Evolutionary conservation across 1,284 basidiomycete species (phyloP), one percentile per base, ranked within the genome.

Genomic region (Cerioporus squamosus): DNA sequence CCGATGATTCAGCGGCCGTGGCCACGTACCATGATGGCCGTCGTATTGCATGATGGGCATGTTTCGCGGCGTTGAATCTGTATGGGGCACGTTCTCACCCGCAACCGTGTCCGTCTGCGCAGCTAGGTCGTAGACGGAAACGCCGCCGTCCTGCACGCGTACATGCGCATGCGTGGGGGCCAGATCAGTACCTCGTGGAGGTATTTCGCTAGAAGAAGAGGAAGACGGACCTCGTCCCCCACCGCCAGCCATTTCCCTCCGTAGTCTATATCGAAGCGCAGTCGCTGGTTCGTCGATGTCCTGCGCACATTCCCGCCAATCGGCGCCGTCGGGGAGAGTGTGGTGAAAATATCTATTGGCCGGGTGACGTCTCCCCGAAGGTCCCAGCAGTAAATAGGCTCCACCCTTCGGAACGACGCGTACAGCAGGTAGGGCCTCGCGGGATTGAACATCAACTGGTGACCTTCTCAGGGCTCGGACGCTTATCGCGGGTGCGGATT

Each of bases 401-500:
- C 77, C n/a, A 81, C 81, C 12, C 90, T 79, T 14, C 95, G 82
- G 60, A 91, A 95, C 0, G 91, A 82, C 0, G 91, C 89, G 64
- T 93, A 95, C 18, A 97, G 72, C 0, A 92, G 74, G 57, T 91
- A 83, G 0, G 91, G 87, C 38, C 79, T 78, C 14, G 78, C 74
- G 0, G 93, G 91, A 67, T 95, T 90, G 74, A 95, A 97, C 60
- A 83, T 81, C 44, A 97, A 75, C 93, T 96, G 66, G 20, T 55
- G 54, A 31, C 45, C 48, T 23, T 29, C 47, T 33, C 31, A 52
- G 51, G 18, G 1, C 3, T 18, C 44, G n/a, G 24, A 62, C 20
- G 49, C 36, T 10, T 24, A 45, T 47, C 47, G 56, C 24, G 44
- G 42, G 46, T 18, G 50, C 24, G 52, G 15, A 12, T 20, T 22